Evolutionary conservation across 805 yeast genomes (phyloP).

Genomic region (Myxozyma lipomycoides): DNA sequence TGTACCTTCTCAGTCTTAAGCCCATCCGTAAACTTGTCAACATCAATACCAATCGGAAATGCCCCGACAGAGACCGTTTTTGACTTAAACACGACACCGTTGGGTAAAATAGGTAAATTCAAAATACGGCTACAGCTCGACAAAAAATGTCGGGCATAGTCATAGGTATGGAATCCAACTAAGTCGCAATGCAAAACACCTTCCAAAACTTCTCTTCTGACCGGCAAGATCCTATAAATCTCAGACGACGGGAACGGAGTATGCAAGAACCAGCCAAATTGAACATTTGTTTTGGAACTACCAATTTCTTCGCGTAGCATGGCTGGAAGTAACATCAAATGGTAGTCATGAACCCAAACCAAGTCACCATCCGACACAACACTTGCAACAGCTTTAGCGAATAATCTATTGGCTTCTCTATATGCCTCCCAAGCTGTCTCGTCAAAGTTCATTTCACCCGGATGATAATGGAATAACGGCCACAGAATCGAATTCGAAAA

Average conservation of each 20-base stretch:
- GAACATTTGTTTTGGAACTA: constrained; percentile 50
- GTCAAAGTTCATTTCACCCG: constrained; percentile 98
- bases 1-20: constrained; percentile 59
- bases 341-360: constrained; percentile 98
- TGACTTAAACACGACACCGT: constrained; percentile 76
- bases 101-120: constrained; percentile 79
- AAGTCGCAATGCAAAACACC: constrained; percentile 94
- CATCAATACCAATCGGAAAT: constrained; percentile 98
- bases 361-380: constrained; percentile 76
- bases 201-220: constrained; percentile 80
- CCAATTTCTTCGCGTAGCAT: constrained; percentile 65
- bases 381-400: constrained; percentile 68
- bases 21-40: constrained; percentile 82
- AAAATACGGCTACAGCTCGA: constrained; percentile 83
- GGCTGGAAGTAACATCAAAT: constrained; percentile 89
- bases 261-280: constrained; percentile 89
- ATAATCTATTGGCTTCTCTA: constrained; percentile 81
- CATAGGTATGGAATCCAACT: constrained; percentile 98
- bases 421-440: constrained; percentile 98
- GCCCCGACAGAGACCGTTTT: constrained; percentile 86
- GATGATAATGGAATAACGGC: constrained; percentile 98
- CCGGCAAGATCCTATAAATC: constrained; percentile 92
- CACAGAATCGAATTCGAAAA: constrained; percentile 91
- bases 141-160: constrained; percentile 92
- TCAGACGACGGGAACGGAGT: constrained; percentile 98